Evolutionary conservation across 345 rosid genomes (phyloP).

Genomic region (Eucalyptus pauciflora): DNA sequence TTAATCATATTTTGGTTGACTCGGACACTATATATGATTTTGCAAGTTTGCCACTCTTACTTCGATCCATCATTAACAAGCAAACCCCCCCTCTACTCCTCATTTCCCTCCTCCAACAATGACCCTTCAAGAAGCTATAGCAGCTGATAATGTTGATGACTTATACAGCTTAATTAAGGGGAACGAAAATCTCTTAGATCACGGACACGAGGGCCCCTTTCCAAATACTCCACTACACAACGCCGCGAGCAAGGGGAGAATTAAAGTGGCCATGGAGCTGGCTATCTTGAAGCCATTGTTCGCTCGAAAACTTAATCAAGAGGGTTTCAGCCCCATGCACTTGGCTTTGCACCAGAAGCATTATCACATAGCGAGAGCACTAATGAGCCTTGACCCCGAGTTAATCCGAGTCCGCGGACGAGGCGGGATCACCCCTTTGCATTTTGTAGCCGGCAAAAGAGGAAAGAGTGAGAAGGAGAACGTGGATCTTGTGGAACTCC

Average conservation of each 20-base stretch:
- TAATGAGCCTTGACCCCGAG: neutral
- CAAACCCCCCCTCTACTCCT: neutral
- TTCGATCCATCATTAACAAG: neutral
- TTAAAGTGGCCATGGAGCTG: neutral
- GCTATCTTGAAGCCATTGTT: neutral
- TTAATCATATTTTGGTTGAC: rapidly evolving
- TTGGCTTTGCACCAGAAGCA: neutral
- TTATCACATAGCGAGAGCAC: neutral
- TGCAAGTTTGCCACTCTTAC: neutral
- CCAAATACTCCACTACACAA: neutral
- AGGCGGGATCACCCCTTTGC: neutral
- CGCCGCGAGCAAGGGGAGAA: neutral
- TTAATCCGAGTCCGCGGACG: neutral
- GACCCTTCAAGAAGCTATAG: neutral
- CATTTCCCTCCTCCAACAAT: neutral
- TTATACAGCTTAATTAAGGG: neutral
- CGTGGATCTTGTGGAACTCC: too few relatives aligned
- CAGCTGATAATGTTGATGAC: neutral
- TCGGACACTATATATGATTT: too few relatives aligned
- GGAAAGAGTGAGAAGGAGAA: too few relatives aligned
- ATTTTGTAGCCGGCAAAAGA: neutral
- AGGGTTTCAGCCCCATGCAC: neutral
- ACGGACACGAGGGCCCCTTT: neutral
- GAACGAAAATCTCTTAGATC: neutral
- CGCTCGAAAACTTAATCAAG: neutral